Conservation (phyloP, 2,329 filamentous ascomycete species). For the Helminthosporium solani region DNA sequence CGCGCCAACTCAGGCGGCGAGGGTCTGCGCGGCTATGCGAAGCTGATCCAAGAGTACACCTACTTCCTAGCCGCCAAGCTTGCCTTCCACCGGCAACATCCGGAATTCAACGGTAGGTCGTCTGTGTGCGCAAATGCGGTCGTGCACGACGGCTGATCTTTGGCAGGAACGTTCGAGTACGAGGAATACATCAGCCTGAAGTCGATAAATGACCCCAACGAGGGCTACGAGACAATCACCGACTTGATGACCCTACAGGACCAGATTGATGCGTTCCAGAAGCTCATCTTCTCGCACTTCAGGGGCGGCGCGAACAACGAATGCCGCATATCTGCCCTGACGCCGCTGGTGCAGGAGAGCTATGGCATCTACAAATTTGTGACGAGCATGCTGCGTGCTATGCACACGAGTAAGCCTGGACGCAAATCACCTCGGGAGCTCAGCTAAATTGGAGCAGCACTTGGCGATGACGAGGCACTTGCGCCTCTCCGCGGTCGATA, state of each 20-base stretch:
- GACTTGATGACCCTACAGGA: slow-evolving; percentile 97
- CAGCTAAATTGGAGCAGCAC: slow-evolving; percentile 55
- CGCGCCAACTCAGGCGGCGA: slow-evolving; percentile 75
- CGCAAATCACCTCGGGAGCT: background rate
- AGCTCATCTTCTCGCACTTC: slow-evolving; percentile 97
- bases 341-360: slow-evolving; percentile 93
- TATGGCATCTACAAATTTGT: slow-evolving; percentile 99
- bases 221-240: slow-evolving; percentile 93
- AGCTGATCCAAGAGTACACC: slow-evolving; percentile 94
- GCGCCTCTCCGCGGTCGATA: slow-evolving; percentile 86
- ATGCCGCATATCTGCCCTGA: slow-evolving; percentile 89
- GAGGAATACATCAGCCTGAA: slow-evolving; percentile 98
- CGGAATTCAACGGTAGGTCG: slow-evolving; percentile 83
- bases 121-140: background rate
- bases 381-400: slow-evolving; percentile 97
- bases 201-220: slow-evolving; percentile 97
- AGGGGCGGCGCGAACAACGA: slow-evolving; percentile 90
- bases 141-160: slow-evolving; percentile 16
- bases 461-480: slow-evolving; percentile 89
- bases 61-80: slow-evolving; percentile 93
- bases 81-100: slow-evolving; percentile 93
- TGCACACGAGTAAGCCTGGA: slow-evolving; percentile 78
- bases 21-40: slow-evolving; percentile 82
- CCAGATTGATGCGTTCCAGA: slow-evolving; percentile 98
- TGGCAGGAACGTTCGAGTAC: slow-evolving; percentile 81